Evolutionary conservation across 495 filamentous ascomycete genomes (phyloP), one percentile per base, ranked within the genome.

Genomic region (Pyrenula massariospora): DNA sequence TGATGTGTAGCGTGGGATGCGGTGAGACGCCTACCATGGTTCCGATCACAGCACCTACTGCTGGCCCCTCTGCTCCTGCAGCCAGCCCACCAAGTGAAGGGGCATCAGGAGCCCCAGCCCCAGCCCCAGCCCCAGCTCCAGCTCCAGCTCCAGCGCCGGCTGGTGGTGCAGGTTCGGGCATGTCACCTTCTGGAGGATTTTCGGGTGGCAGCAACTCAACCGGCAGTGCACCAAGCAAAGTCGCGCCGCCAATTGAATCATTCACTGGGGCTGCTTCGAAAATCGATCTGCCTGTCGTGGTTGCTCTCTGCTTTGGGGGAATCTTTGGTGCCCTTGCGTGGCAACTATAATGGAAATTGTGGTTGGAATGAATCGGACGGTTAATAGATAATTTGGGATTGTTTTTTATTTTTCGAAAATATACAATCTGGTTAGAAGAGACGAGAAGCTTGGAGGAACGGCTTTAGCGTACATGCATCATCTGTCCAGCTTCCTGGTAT

Each of bases 1-100:
- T 8, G 31, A 42, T 42, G 31, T 42, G 31, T 42, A 42, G 24
- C 84, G 86, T 12, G 87, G 87, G 2, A 96, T 92, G 1, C 81
- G 96, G 0, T 86, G 84, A 60, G 93, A 92, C 51, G 97, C 96
- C 66, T 96, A 92, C 73, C 78, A 42, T 42, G 31, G 31, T 42
- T 15, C 31, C 31, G 15, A 42, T 42, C 5, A 42, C 31, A 8
- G 31, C 31, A 42, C 31, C 31, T 42, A 42, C 31, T 42, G 31
- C 15, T 42, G 31, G 8, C 15, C 31, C 31, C 15, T 42, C 31
- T 15, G 31, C 31, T 42, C 31, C 31, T 42, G 31, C 31, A 5
- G 31, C 31, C 5, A 5, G 8, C 15, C 8, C 31, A 8, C 8
- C 31, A 42, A 5, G 8, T 42, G 31, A 5, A 15, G 31, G 31